These are phyloP conservation scores for Lepraria neglecta DNA, from an alignment of 495 filamentous ascomycete genomes.

Conservation along the genomic window DNA sequence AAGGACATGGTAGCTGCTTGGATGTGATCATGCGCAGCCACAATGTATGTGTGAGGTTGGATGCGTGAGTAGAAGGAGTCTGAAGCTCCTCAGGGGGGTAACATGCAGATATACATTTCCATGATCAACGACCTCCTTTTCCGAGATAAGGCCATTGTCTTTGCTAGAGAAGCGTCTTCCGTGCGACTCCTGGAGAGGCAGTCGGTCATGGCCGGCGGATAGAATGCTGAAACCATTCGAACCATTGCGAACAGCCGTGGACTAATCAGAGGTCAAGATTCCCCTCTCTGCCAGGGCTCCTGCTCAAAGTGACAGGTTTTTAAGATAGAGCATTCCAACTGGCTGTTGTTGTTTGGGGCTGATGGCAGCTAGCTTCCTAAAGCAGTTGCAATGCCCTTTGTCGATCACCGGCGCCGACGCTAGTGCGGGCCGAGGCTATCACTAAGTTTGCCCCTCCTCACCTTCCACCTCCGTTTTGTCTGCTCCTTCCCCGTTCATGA, in stretches of 20 bases:
- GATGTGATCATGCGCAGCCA: not conserved
- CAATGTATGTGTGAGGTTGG: not conserved
- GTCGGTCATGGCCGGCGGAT: conserved; percentile 2
- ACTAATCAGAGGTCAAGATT: not conserved
- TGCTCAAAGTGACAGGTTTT: conserved; percentile 10
- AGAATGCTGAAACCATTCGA: not conserved
- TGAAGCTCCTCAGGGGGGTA: not conserved
- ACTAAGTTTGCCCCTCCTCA: conserved; percentile 1
- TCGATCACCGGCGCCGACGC: conserved; percentile 2
- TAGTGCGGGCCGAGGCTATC: not conserved
- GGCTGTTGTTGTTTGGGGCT: not conserved
- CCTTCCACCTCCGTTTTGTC: not conserved
- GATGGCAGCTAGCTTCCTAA: conserved; percentile 2
- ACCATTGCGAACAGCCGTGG: not conserved
- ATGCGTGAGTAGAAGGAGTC: not conserved
- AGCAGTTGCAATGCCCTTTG: conserved; percentile 1
- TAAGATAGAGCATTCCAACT: not conserved
- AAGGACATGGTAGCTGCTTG: conserved; percentile 15
- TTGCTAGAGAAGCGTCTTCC: not conserved
- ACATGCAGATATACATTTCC: conserved; percentile 5
- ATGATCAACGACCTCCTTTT: not conserved
- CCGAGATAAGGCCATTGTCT: conserved; percentile 6
- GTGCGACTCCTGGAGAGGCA: conserved; percentile 12
- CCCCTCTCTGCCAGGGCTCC: not conserved
- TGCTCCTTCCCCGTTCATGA: conserved; percentile 11